These are phyloP conservation scores for Thuja plicata DNA, from an alignment of 83 land plant species.

Conservation along the genomic window DNA sequence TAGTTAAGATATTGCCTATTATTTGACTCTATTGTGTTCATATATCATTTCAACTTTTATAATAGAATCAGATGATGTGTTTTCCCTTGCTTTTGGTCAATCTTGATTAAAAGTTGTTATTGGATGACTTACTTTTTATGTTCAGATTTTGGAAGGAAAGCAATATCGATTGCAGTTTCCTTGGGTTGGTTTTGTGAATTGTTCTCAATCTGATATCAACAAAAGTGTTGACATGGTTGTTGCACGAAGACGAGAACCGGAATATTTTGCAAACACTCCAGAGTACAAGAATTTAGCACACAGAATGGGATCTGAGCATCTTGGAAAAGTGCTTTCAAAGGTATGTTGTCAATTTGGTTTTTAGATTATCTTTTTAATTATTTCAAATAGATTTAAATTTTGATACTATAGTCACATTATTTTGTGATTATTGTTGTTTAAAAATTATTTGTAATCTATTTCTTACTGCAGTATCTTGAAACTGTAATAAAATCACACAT, in stretches of 20 bases:
- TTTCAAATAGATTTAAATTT: not conserved
- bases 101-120: not conserved
- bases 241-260: constrained; percentile 72
- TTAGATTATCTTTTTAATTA: not conserved
- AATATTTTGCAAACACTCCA: constrained; percentile 67
- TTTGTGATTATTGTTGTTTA: not conserved
- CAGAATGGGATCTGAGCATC: constrained; percentile 83
- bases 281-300: constrained; percentile 74
- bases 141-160: constrained; percentile 77
- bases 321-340: constrained; percentile 76
- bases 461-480: constrained; percentile 62
- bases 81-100: not conserved
- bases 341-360: constrained; percentile 20
- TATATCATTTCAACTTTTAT: not conserved
- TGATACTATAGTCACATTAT: not conserved
- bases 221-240: constrained; percentile 78
- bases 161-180: constrained; percentile 74
- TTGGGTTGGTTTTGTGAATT: constrained; percentile 87
- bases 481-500: constrained; percentile 67
- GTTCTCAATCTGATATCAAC: constrained; percentile 79
- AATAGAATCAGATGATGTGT: not conserved
- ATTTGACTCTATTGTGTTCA: not conserved
- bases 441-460: not conserved
- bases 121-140: not conserved
- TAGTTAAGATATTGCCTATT: not conserved